phyloP scores from a whole-genome alignment of 441 rosid species.

The Syzygium malaccense region DNA sequence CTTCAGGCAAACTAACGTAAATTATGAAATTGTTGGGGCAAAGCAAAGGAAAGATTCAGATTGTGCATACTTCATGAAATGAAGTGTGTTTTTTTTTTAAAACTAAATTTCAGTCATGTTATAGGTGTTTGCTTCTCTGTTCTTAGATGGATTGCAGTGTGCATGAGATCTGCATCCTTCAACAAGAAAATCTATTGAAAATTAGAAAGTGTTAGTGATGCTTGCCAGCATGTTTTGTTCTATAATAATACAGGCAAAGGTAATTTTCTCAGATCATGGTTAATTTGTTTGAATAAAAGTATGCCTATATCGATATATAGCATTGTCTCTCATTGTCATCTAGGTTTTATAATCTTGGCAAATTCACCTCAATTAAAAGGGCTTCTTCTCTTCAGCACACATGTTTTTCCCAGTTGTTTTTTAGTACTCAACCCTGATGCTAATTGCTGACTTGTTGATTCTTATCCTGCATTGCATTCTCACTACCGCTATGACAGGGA shows the following conservation, averaged over 20 bases:
- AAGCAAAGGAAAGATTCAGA: background rate
- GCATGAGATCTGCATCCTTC: background rate
- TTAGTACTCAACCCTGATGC: background rate
- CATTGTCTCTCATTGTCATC: background rate
- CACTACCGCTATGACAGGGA: background rate
- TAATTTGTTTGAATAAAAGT: background rate
- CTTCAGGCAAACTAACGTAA: background rate
- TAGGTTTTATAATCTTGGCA: background rate
- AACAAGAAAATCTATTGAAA: background rate
- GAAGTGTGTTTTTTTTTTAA: background rate
- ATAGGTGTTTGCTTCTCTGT: background rate
- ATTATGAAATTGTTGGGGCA: background rate
- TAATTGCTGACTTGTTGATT: background rate
- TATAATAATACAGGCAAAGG: background rate
- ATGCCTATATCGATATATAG: background rate
- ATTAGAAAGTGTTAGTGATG: background rate
- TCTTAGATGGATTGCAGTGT: background rate
- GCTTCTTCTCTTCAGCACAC: background rate
- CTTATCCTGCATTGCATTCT: background rate
- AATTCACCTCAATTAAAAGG: background rate
- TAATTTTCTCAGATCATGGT: background rate
- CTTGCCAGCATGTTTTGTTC: background rate
- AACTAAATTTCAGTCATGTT: background rate
- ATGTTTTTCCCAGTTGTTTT: background rate
- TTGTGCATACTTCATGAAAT: background rate